Base-by-base conservation (phyloP, 169 alveolate species). In the Neospora caninum region DNA sequence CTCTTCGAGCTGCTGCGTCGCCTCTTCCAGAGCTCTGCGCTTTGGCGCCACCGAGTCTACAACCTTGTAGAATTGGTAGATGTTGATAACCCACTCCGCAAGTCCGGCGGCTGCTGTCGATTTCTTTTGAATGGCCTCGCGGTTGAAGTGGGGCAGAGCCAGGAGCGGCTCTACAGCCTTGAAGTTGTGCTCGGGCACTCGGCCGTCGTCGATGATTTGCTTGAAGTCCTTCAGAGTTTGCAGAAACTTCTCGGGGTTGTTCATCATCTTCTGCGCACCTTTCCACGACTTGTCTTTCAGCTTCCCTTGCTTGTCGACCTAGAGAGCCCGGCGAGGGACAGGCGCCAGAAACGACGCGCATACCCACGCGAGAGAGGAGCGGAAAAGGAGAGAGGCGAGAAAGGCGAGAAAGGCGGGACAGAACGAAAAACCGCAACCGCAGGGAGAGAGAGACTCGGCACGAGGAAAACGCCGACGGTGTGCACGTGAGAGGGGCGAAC, bases 191-290 rank as follows among this genome's bases (percentile, higher is more conserved):
- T 95, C 97, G 36, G 99, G 99, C 67, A 98, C 99, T 91, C 95
- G 93, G 39, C 97, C 97, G 36, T 96, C 97, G 93, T 98, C 99
- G 49, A 98, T 98, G 93, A 94, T 97, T 83, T 96, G 96, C 96
- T 98, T 98, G 97, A 97, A 98, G 54, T 95, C 98, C 92, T 97
- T 96, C 84, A 98, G 96, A 88, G 97, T 97, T 92, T 97, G 98
- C 93, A 98, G 92, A 96, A 98, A 98, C 95, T 97, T 98, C 96
- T 98, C 99, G 13, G 99, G 99, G 82, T 98, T 97, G 91, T 97
- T 97, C 99, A 99, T 98, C 98, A 99, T 96, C 94, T 98, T 98
- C 94, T 97, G 97, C n/a, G 99, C 98, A n/a, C 98, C 98, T 97
- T 99, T 99, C 99, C 99, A 98, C 73, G 97, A 97, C 84, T 97